phyloP scores from a whole-genome alignment of 2,329 filamentous ascomycete genomes.

The Fonsecaea monophora region DNA sequence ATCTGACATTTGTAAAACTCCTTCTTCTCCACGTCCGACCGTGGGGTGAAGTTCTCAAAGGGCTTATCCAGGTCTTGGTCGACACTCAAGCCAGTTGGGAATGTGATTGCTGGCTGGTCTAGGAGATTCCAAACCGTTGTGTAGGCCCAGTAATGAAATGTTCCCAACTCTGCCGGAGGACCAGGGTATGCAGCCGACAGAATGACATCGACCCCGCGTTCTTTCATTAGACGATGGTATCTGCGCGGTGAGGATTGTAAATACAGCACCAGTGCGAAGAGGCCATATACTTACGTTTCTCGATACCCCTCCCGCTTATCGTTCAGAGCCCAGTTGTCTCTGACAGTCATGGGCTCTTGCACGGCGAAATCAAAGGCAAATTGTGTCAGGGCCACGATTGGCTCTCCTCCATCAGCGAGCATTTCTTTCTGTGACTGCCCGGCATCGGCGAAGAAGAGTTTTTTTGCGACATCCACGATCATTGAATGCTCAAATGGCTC shows the following conservation, averaged over 20 bases:
- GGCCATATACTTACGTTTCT: slow-evolving; percentile 51
- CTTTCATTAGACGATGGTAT: slow-evolving; percentile 53
- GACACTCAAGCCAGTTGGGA: slow-evolving; percentile 56
- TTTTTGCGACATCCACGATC: slow-evolving; percentile 47
- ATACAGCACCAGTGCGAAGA: too few species aligned
- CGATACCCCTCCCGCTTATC: slow-evolving; percentile 58
- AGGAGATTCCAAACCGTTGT: slow-evolving; percentile 72
- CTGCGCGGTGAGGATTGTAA: slow-evolving; percentile 30
- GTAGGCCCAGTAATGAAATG: slow-evolving; percentile 68
- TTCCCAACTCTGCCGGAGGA: slow-evolving; percentile 54
- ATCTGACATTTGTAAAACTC: slow-evolving; percentile 47
- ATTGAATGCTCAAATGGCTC: slow-evolving; percentile 45
- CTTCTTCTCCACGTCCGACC: slow-evolving; percentile 54
- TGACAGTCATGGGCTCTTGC: slow-evolving; percentile 46
- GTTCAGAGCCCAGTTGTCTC: slow-evolving; percentile 48
- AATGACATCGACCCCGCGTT: slow-evolving; percentile 55
- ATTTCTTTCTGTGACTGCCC: slow-evolving; percentile 60
- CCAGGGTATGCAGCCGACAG: slow-evolving; percentile 64
- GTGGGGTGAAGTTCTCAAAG: slow-evolving; percentile 11
- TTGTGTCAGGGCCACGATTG: slow-evolving; percentile 62
- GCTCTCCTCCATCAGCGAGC: slow-evolving; percentile 63
- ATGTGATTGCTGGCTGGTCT: slow-evolving; percentile 68
- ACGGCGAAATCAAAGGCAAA: slow-evolving; percentile 58
- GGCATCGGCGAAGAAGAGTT: slow-evolving; percentile 68
- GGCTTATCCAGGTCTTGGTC: slow-evolving; percentile 44